A percentile compares a stretch with the other conserved stretches of the same genome.
These are phyloP conservation scores for Punica granatum DNA, from an alignment of 345 rosid genomes.

Conservation along the genomic window DNA sequence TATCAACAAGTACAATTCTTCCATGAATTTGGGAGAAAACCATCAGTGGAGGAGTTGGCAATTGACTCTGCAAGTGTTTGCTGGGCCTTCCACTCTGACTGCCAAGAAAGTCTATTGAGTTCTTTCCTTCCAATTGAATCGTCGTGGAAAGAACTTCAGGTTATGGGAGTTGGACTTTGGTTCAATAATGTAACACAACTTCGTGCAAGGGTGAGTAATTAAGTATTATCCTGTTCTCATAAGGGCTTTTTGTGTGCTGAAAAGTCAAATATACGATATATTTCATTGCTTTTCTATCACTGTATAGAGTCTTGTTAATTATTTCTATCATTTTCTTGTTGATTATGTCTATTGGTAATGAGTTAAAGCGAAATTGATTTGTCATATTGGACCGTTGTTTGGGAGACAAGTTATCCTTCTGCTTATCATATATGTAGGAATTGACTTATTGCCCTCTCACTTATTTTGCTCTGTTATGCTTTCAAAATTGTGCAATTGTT, in stretches of 20 bases:
- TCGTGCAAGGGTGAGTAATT: slow-evolving; percentile 57
- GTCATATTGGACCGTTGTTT: background rate
- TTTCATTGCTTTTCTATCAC: background rate
- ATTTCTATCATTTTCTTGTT: no score
- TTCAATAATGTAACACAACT: slow-evolving; percentile 53
- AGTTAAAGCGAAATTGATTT: no score
- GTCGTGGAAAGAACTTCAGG: slow-evolving; percentile 79
- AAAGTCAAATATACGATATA: background rate
- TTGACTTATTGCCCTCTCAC: background rate
- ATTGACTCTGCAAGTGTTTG: slow-evolving; percentile 56
- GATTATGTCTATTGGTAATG: no score
- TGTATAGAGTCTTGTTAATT: background rate
- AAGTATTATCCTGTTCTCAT: background rate
- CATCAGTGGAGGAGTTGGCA: slow-evolving; percentile 53
- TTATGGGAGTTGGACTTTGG: slow-evolving; percentile 89
- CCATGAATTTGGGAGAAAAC: slow-evolving; percentile 49
- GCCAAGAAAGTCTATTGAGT: slow-evolving; percentile 62
- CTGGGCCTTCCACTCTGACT: slow-evolving; percentile 95
- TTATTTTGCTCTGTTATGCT: background rate
- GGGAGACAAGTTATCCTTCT: background rate
- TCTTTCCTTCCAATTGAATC: slow-evolving; percentile 65
- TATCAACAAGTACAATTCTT: slow-evolving; percentile 54
- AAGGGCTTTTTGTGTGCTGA: background rate
- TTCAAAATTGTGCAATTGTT: no score
- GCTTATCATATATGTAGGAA: background rate